phyloP scores from a whole-genome alignment of 139 green algal genomes.

The Chlorella sorokiniana region DNA sequence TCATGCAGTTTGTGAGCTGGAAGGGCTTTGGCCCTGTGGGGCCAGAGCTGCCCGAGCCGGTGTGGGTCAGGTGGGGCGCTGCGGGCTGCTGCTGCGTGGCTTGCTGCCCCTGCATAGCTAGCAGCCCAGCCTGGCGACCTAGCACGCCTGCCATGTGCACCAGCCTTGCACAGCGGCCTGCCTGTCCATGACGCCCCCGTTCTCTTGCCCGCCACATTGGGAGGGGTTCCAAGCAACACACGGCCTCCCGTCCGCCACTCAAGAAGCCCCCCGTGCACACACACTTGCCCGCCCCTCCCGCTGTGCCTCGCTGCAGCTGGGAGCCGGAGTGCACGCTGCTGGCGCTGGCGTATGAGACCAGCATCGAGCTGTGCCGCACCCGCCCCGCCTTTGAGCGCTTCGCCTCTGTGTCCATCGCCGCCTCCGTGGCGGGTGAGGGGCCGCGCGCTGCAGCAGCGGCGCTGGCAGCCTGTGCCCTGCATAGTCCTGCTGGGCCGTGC shows the following conservation, averaged over 20 bases:
- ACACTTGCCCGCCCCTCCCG: neutral
- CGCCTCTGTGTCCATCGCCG: slow-evolving; percentile 41
- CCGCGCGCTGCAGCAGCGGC: neutral
- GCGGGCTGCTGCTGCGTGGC: neutral
- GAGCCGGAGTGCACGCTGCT: slow-evolving; percentile 56
- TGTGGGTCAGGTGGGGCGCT: slow-evolving; percentile 29
- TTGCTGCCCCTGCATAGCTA: neutral
- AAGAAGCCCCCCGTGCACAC: neutral
- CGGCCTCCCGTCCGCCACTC: no score
- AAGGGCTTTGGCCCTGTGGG: slow-evolving; percentile 39
- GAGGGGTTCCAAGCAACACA: neutral
- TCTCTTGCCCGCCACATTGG: neutral
- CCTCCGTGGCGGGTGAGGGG: slow-evolving; percentile 19
- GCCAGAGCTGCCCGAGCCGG: slow-evolving; percentile 34
- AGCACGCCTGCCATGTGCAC: no score
- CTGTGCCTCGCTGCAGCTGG: slow-evolving; percentile 35
- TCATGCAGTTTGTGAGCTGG: slow-evolving; percentile 47
- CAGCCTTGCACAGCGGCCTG: neutral
- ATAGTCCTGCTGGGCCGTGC: neutral
- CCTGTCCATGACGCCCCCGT: no score
- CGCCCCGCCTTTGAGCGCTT: slow-evolving; percentile 53
- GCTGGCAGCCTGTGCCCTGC: neutral
- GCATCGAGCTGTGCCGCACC: slow-evolving; percentile 46
- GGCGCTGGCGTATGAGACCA: slow-evolving; percentile 53
- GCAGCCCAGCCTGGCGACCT: no score